Evolutionary conservation across 2,329 filamentous ascomycete species (phyloP), one percentile per base, ranked within the genome.

Genomic region (Aspergillus ibericus): DNA sequence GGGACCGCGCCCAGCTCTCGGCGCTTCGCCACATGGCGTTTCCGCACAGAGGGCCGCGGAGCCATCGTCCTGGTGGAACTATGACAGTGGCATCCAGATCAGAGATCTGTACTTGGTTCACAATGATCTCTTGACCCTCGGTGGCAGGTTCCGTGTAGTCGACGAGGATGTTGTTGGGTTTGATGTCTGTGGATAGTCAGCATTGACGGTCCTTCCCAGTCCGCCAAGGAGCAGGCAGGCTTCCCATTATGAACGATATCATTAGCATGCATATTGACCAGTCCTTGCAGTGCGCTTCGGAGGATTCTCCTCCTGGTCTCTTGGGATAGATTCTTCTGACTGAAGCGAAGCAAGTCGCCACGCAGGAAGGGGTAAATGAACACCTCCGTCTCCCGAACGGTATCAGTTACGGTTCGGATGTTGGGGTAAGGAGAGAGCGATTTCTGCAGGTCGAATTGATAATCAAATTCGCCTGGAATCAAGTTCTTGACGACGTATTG

Each of bases 1-100:
- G 51, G 18, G 70, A 63, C 9, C 68, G 66, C 7, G 69, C 69
- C 71, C 70, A 72, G 16, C 72, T 68, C 61, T 76, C 73, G 22
- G 72, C 68, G 61, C 72, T 76, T 36, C 71, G 65, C 73, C 71
- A 76, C 2, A 75, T 56, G 6, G 69, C 59, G 63, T 75, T 76
- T 6, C 70, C 72, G 53, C 68, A 72, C 22, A 64, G 64, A 27
- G 63, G 59, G 20, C 62, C 66, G 38, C 36, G 50, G 5, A 75
- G 40, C 60, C 65, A 66, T 47, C 63, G 68, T 1, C 65, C 69
- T 1, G 65, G 62, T 27, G 61, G 62, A 0, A 74, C 36, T 25
- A 68, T 53, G 9, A 72, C 68, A 4, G 67, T 55, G 59, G 73
- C 69, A 18, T 73, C 71, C 2, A 75, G 63, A 49, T 73, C 71